Evolutionary conservation across 2,329 filamentous ascomycete species (phyloP).

Genomic region (Trichoderma sp.): DNA sequence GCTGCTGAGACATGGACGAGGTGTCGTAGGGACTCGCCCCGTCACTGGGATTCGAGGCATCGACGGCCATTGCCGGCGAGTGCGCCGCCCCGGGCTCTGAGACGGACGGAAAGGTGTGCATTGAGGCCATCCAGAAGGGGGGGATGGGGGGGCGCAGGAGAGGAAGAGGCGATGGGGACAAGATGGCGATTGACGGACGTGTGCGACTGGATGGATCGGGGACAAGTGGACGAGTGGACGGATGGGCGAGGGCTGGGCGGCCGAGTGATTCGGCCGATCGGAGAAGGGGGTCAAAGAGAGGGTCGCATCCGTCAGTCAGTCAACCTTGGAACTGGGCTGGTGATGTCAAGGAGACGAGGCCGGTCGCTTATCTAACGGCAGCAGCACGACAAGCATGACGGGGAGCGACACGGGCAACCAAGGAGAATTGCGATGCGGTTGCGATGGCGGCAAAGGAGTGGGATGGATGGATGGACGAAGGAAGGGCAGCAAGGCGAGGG

Average conservation of each 20-base stretch:
- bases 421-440: no score
- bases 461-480: neutral
- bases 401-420: neutral
- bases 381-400: conserved; percentile 21
- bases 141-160: no score
- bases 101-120: conserved; percentile 24
- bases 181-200: neutral
- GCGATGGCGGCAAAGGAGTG: neutral
- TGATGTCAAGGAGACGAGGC: conserved; percentile 24
- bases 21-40: conserved; percentile 27
- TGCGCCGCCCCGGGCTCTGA: conserved; percentile 6
- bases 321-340: neutral
- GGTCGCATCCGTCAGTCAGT: neutral
- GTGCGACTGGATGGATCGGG: neutral
- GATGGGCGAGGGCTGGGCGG: conserved; percentile 5
- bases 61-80: conserved; percentile 26
- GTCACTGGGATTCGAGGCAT: conserved; percentile 29
- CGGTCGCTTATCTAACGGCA: conserved; percentile 26
- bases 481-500: neutral
- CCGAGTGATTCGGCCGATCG: conserved; percentile 24
- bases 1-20: conserved; percentile 25
- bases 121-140: conserved; percentile 17
- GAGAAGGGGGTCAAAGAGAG: conserved; percentile 6
- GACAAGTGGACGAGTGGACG: neutral
- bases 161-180: neutral